phyloP scores from a whole-genome alignment of 2,329 filamentous ascomycete genomes.

The Cercospora zeae-maydis region DNA sequence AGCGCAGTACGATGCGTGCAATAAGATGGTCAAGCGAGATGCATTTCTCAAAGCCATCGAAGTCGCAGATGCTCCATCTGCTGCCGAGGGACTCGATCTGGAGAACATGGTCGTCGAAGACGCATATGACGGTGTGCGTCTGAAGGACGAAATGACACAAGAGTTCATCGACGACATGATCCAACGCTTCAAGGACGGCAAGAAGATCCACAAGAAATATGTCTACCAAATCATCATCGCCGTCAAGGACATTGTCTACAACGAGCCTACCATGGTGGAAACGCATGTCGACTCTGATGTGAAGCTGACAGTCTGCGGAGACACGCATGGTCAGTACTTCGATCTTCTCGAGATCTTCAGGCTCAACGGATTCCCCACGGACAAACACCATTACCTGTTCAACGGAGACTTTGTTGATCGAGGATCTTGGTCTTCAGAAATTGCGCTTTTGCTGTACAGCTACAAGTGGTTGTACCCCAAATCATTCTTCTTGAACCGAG shows the following conservation, averaged over 20 bases:
- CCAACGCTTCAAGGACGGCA: conserved; percentile 89
- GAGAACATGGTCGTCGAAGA: conserved; percentile 79
- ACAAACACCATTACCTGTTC: conserved; percentile 91
- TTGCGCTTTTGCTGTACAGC: conserved; percentile 86
- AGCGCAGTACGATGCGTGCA: conserved; percentile 85
- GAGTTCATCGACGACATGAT: conserved; percentile 99
- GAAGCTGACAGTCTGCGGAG: conserved; percentile 88
- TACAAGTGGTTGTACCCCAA: conserved; percentile 90
- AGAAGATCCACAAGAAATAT: conserved; percentile 94
- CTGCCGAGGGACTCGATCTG: conserved; percentile 83
- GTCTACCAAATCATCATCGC: conserved; percentile 93
- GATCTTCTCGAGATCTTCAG: conserved; percentile 95
- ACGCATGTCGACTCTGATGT: conserved; percentile 73
- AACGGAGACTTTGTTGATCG: conserved; percentile 98
- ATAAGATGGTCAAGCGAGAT: conserved; percentile 87
- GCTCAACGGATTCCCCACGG: conserved; percentile 77
- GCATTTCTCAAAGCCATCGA: conserved; percentile 96
- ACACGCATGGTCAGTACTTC: conserved; percentile 98
- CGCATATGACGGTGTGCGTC: conserved; percentile 76
- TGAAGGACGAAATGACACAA: conserved; percentile 83
- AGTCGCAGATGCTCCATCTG: conserved; percentile 85
- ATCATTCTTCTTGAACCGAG: conserved; percentile 90
- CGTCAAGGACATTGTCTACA: conserved; percentile 82
- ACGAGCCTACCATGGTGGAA: conserved; percentile 96
- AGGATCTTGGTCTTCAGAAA: conserved; percentile 97